Conservation (phyloP, 768 basidiomycete species). For the Sporobolomyces phaffii region DNA sequence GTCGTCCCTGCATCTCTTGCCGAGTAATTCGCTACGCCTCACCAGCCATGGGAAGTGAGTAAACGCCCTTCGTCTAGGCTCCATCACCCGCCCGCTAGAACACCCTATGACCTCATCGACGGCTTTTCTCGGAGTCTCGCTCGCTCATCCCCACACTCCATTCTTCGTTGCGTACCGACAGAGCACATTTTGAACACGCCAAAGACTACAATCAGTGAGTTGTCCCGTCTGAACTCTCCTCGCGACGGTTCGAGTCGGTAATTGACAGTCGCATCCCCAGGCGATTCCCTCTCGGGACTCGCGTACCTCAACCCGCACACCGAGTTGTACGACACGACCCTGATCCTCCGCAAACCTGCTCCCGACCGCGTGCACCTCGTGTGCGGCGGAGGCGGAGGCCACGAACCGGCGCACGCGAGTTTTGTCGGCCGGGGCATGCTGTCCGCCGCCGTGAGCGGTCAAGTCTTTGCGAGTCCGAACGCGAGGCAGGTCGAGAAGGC, state of each 20-base stretch:
- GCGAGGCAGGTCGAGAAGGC: conserved; percentile 74
- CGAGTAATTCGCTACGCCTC: too few species aligned
- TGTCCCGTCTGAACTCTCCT: too few species aligned
- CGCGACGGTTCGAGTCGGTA: too few species aligned
- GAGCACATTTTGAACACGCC: conserved; percentile 79
- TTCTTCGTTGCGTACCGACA: too few species aligned
- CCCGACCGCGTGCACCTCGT: conserved; percentile 59
- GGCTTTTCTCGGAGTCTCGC: neutral
- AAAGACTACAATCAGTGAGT: conserved; percentile 56
- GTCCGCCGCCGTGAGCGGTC: conserved; percentile 77
- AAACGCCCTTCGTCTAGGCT: too few species aligned
- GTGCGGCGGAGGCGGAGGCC: conserved; percentile 74
- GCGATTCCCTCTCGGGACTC: conserved; percentile 71
- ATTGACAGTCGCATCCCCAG: neutral
- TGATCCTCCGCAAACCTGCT: conserved; percentile 5
- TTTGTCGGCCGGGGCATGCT: conserved; percentile 84
- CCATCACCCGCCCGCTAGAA: too few species aligned
- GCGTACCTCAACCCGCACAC: conserved; percentile 55
- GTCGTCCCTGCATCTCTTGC: too few species aligned
- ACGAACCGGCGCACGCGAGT: conserved; percentile 83
- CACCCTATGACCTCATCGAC: too few species aligned
- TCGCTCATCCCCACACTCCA: neutral
- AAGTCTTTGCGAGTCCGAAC: conserved; percentile 83
- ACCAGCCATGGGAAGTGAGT: too few species aligned
- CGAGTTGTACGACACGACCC: conserved; percentile 20